These are phyloP conservation scores for Austroboletus niveus DNA, from an alignment of 1,284 basidiomycete genomes.

Conservation along the genomic window DNA sequence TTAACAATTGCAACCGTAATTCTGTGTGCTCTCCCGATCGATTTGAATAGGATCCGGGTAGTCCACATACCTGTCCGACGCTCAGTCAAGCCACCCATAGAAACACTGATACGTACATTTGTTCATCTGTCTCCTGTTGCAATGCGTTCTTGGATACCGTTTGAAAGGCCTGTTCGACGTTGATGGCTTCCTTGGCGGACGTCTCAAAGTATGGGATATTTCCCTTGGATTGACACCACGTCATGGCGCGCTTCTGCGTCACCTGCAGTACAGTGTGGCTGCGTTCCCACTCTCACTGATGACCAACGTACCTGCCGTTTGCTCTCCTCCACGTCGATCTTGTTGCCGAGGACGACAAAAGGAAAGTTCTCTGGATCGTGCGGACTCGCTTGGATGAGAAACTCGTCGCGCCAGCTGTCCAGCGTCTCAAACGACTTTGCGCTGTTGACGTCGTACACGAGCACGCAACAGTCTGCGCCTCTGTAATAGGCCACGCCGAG, in stretches of 20 bases:
- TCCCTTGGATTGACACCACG: slow-evolving; percentile 99
- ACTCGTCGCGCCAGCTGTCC: slow-evolving; percentile 97
- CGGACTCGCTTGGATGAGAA: slow-evolving; percentile 96
- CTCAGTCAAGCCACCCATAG: slow-evolving; percentile 13
- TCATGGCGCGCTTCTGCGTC: slow-evolving; percentile 99
- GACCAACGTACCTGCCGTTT: slow-evolving; percentile 82
- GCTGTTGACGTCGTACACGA: slow-evolving; percentile 99
- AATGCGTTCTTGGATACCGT: slow-evolving; percentile 98
- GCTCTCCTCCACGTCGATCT: slow-evolving; percentile 99
- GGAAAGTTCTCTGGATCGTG: slow-evolving; percentile 99
- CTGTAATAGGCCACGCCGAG: slow-evolving; percentile 99
- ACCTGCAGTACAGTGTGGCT: slow-evolving; percentile 52
- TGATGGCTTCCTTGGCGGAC: slow-evolving; percentile 99
- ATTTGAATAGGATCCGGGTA: slow-evolving; percentile 99
- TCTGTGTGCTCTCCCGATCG: slow-evolving; percentile 90
- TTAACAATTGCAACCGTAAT: slow-evolving; percentile 91
- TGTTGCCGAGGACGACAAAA: slow-evolving; percentile 98
- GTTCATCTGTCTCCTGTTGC: slow-evolving; percentile 95
- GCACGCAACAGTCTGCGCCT: slow-evolving; percentile 98
- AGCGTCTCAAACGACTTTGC: slow-evolving; percentile 98
- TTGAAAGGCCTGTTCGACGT: slow-evolving; percentile 99
- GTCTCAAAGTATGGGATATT: slow-evolving; percentile 99
- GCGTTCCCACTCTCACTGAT: background rate
- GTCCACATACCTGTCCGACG: slow-evolving; percentile 79
- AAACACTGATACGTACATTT: slow-evolving; percentile 63